Conservation (phyloP, 2,329 filamentous ascomycete genomes). For the Aureobasidium sp. region DNA sequence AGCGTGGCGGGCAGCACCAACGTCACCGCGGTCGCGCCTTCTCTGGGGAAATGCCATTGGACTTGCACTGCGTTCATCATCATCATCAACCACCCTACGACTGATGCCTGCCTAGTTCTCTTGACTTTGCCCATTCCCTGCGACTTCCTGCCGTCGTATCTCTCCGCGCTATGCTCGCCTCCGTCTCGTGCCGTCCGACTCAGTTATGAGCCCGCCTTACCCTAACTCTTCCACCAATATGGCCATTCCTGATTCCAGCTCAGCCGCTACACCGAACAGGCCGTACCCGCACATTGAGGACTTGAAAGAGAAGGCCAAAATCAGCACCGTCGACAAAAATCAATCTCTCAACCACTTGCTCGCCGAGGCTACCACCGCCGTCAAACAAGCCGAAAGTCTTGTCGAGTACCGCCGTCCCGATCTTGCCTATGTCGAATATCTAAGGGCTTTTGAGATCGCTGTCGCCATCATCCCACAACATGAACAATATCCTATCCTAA, state of each 20-base stretch:
- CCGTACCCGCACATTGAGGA: slow-evolving; percentile 36
- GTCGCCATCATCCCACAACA: slow-evolving; percentile 70
- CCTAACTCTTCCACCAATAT: slow-evolving; percentile 4
- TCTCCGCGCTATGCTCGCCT: background rate
- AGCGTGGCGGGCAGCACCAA: background rate
- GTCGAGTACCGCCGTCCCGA: slow-evolving; percentile 61
- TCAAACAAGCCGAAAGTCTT: slow-evolving; percentile 50
- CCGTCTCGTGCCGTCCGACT: background rate
- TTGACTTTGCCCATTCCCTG: background rate
- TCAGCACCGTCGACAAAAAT: slow-evolving; percentile 29
- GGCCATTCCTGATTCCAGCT: background rate
- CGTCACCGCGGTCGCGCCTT: slow-evolving; percentile 1
- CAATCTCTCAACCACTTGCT: slow-evolving; percentile 31
- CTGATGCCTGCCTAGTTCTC: background rate
- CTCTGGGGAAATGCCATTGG: slow-evolving; percentile 3
- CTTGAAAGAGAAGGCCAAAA: slow-evolving; percentile 33
- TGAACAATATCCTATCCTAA: slow-evolving; percentile 52
- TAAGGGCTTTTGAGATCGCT: slow-evolving; percentile 72
- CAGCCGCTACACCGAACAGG: background rate
- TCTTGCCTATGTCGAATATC: slow-evolving; percentile 73
- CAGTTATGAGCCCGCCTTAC: slow-evolving; percentile 15
- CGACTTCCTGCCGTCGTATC: background rate
- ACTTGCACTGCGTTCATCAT: too few species aligned
- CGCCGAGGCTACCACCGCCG: slow-evolving; percentile 34
- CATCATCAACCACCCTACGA: background rate